phyloP scores from a whole-genome alignment of 305 asterid genomes.

The Withania somnifera region DNA sequence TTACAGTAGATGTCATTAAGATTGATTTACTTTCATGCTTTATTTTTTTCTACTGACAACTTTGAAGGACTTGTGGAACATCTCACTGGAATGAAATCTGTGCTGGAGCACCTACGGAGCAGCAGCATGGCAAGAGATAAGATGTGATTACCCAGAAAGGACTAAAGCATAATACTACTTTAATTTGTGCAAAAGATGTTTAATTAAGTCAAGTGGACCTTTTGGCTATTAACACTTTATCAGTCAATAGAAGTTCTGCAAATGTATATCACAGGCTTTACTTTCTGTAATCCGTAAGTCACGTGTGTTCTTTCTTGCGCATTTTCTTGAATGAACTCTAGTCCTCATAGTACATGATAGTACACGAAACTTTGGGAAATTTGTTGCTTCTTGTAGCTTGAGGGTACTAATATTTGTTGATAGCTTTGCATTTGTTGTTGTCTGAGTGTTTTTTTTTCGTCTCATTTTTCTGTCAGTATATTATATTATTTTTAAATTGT shows the following conservation, averaged over 20 bases:
- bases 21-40: neutral
- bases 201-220: neutral
- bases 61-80: slow-evolving; percentile 32
- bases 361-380: too few relatives aligned
- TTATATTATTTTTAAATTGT: too few relatives aligned
- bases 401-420: too few relatives aligned
- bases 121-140: neutral
- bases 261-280: neutral
- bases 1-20: neutral
- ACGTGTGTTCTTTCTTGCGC: neutral
- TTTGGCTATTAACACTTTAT: neutral
- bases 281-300: neutral
- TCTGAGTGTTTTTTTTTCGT: too few relatives aligned
- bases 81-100: slow-evolving; percentile 40
- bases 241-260: neutral
- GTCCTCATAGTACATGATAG: too few relatives aligned
- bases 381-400: too few relatives aligned
- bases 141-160: neutral
- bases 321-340: neutral
- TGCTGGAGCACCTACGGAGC: slow-evolving; percentile 24
- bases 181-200: neutral
- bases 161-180: neutral
- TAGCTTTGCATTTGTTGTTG: too few relatives aligned
- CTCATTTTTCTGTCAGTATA: too few relatives aligned
- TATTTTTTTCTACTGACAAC: neutral